A percentile compares a stretch with the other conserved stretches of the same genome.
phyloP scores from a whole-genome alignment of 805 yeast species.

The Sugiyamaella valdiviana region DNA sequence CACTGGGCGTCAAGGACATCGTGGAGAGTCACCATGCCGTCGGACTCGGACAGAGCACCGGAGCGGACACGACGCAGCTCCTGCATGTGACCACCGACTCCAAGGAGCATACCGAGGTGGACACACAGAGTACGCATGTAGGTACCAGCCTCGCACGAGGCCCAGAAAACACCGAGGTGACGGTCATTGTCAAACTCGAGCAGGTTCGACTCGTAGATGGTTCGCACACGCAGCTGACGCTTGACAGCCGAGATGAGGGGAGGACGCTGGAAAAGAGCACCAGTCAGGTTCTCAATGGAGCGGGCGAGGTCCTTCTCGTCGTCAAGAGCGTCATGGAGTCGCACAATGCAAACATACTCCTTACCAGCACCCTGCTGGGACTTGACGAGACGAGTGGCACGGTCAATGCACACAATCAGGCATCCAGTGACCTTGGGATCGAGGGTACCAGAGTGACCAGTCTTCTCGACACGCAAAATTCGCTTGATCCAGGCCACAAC shows the following conservation, averaged over 20 bases:
- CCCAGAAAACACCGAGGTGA: slow-evolving; percentile 98
- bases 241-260: slow-evolving; percentile 98
- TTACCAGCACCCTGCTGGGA: slow-evolving; percentile 99
- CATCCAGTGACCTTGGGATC: slow-evolving; percentile 99
- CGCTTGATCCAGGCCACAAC: slow-evolving; percentile 99
- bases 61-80: slow-evolving; percentile 98
- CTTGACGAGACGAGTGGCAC: slow-evolving; percentile 96
- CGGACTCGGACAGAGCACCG: slow-evolving; percentile 88
- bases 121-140: slow-evolving; percentile 99
- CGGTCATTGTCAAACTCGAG: slow-evolving; percentile 96
- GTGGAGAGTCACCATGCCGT: slow-evolving; percentile 89
- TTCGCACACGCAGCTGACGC: slow-evolving; percentile 97
- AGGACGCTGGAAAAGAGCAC: slow-evolving; percentile 98
- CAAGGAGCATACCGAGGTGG: slow-evolving; percentile 94
- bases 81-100: slow-evolving; percentile 99
- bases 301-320: slow-evolving; percentile 87
- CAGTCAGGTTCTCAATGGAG: slow-evolving; percentile 87
- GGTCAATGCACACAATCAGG: slow-evolving; percentile 94
- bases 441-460: slow-evolving; percentile 98
- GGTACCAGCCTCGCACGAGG: slow-evolving; percentile 99
- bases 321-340: slow-evolving; percentile 88
- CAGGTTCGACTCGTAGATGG: slow-evolving; percentile 91
- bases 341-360: slow-evolving; percentile 96
- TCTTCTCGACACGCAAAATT: slow-evolving; percentile 89
- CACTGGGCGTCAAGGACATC: slow-evolving; percentile 98